Percentiles rank a stretch among this genome's conserved stretches.
phyloP scores from a whole-genome alignment of 352 stramenopile species.

The Phytophthora parvispora region DNA sequence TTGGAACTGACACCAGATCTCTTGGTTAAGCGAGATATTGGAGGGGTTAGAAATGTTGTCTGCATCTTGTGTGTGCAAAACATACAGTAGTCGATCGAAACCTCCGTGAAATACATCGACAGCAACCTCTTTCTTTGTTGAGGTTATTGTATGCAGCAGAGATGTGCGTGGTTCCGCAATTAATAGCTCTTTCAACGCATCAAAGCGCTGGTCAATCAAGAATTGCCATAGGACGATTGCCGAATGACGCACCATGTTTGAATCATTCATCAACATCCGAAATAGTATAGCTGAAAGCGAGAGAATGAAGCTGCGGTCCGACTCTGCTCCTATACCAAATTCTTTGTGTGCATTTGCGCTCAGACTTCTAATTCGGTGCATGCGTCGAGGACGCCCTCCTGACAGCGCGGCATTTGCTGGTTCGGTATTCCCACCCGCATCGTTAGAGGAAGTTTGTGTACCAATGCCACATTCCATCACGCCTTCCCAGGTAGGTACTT shows the following conservation, averaged over 20 bases:
- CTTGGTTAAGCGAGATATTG: constrained; percentile 37
- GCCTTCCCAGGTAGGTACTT: constrained; percentile 73
- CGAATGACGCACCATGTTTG: constrained; percentile 46
- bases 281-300: constrained; percentile 69
- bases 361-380: constrained; percentile 65
- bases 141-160: constrained; percentile 75
- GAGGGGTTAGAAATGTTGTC: too few relatives aligned
- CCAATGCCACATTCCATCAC: constrained; percentile 58
- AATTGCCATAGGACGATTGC: constrained; percentile 80
- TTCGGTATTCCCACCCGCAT: constrained; percentile 9
- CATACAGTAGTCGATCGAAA: constrained; percentile 73
- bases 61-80: constrained; percentile 5
- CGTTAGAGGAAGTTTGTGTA: constrained; percentile 12
- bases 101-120: constrained; percentile 83
- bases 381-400: constrained; percentile 10
- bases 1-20: constrained; percentile 84
- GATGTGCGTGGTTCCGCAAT: constrained; percentile 77
- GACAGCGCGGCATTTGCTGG: not conserved
- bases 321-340: constrained; percentile 73
- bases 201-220: constrained; percentile 75
- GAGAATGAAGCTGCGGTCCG: constrained; percentile 78
- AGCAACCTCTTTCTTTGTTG: constrained; percentile 72
- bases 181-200: constrained; percentile 78
- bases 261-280: constrained; percentile 73
- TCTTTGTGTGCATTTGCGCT: constrained; percentile 65